phyloP scores from a whole-genome alignment of 2,329 filamentous ascomycete species.

The Colletotrichum orchidophilum region DNA sequence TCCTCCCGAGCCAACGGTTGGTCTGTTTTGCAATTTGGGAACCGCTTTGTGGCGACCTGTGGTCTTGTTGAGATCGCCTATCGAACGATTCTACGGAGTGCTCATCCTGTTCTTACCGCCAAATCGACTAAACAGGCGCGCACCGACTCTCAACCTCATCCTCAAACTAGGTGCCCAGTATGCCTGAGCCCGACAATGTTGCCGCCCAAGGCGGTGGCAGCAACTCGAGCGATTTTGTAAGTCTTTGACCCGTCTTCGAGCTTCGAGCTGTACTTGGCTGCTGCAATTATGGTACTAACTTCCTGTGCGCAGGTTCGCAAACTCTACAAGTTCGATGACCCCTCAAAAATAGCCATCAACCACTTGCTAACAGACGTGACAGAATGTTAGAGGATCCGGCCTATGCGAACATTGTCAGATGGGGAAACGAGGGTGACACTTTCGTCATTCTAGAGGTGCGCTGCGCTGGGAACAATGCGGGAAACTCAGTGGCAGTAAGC shows the following conservation, averaged over 20 bases:
- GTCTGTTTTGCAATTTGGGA: conserved; percentile 3
- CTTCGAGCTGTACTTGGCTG: conserved; percentile 18
- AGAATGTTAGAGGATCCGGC: conserved; percentile 97
- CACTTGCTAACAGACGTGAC: conserved; percentile 44
- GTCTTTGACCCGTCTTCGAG: conserved; percentile 49
- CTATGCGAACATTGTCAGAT: conserved; percentile 91
- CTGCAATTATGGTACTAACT: conserved; percentile 40
- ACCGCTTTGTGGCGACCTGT: background rate
- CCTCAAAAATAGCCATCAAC: conserved; percentile 10
- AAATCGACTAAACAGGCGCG: background rate
- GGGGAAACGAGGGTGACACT: conserved; percentile 93
- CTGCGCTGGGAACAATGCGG: background rate
- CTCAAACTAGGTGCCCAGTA: conserved; percentile 37
- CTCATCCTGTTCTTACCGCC: background rate
- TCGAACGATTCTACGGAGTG: background rate
- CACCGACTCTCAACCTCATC: background rate
- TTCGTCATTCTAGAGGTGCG: conserved; percentile 96
- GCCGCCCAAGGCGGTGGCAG: conserved; percentile 63
- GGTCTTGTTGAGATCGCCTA: background rate
- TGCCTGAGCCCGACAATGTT: conserved; percentile 49
- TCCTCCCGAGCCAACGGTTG: background rate
- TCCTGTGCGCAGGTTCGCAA: conserved; percentile 81
- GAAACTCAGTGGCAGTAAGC: background rate
- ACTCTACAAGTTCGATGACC: conserved; percentile 85
- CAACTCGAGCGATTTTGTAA: conserved; percentile 95